Evolutionary conservation across 2,329 filamentous ascomycete species (phyloP).

Genomic region (Fusarium nurragi): DNA sequence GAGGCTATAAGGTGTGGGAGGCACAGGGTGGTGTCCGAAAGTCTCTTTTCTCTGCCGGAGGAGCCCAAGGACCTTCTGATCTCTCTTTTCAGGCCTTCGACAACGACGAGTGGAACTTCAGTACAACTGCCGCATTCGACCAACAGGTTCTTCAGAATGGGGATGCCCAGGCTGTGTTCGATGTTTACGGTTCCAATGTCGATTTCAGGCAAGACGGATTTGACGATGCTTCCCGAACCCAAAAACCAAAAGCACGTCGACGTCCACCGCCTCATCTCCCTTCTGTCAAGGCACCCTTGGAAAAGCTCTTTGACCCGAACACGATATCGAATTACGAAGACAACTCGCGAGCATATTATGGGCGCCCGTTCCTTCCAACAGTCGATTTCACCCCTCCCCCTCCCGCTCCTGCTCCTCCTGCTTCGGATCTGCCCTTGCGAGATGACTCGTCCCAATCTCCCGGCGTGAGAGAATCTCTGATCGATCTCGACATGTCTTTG

Average conservation of each 20-base stretch:
- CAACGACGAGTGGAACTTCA: constrained; percentile 74
- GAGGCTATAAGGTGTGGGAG: constrained; percentile 80
- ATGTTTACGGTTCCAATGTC: constrained; percentile 68
- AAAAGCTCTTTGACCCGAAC: constrained; percentile 73
- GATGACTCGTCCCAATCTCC: constrained; percentile 61
- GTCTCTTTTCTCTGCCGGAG: constrained; percentile 69
- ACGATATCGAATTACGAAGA: constrained; percentile 72
- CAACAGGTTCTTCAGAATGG: constrained; percentile 63
- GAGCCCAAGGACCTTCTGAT: constrained; percentile 64
- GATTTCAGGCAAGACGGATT: constrained; percentile 59
- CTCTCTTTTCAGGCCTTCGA: constrained; percentile 56
- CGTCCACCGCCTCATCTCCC: constrained; percentile 68
- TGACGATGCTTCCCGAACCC: constrained; percentile 62
- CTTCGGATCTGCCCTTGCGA: constrained; percentile 65
- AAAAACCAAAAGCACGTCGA: constrained; percentile 62
- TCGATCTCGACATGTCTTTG: constrained; percentile 70
- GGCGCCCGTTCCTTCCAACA: constrained; percentile 53
- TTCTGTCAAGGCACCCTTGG: constrained; percentile 66
- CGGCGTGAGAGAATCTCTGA: constrained; percentile 69
- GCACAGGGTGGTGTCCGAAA: constrained; percentile 75
- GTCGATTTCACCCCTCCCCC: constrained; percentile 59
- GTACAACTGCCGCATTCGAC: constrained; percentile 72
- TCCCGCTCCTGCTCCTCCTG: constrained; percentile 43
- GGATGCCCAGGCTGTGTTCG: constrained; percentile 67
- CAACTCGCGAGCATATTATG: constrained; percentile 70